phyloP scores from a whole-genome alignment of 2,329 filamentous ascomycete species.

The Colletotrichum abscissum region DNA sequence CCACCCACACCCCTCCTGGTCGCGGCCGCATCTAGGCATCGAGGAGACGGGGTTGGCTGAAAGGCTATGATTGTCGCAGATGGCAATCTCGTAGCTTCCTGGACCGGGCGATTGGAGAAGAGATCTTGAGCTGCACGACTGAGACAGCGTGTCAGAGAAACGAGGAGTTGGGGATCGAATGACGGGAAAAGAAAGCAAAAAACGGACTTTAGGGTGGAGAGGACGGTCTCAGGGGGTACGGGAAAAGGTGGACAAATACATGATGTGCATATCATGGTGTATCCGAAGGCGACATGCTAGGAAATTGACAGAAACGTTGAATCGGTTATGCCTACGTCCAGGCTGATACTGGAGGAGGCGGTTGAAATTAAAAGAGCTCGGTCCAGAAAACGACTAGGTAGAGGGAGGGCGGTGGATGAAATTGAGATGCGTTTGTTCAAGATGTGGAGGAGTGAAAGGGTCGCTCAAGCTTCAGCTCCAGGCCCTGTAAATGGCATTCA shows the following conservation, averaged over 20 bases:
- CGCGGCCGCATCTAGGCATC: background rate
- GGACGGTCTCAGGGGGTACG: background rate
- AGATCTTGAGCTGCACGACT: constrained; percentile 30
- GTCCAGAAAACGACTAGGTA: too few relatives aligned
- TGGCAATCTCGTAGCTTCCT: constrained; percentile 8
- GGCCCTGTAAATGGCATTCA: too few relatives aligned
- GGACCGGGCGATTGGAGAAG: background rate
- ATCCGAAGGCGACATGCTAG: background rate
- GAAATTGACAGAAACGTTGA: too few relatives aligned
- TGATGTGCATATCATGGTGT: constrained; percentile 16
- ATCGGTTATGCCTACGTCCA: too few relatives aligned
- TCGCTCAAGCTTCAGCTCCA: too few relatives aligned
- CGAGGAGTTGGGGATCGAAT: constrained; percentile 10
- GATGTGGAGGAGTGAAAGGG: too few relatives aligned
- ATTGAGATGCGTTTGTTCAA: too few relatives aligned
- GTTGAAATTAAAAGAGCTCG: too few relatives aligned
- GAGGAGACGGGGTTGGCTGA: constrained; percentile 5
- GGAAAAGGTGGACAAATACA: background rate
- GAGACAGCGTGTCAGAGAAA: constrained; percentile 35
- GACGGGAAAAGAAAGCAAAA: constrained; percentile 23
- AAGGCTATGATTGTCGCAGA: constrained; percentile 12
- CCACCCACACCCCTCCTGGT: background rate
- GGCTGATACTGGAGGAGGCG: too few relatives aligned
- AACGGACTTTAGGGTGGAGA: constrained; percentile 9
- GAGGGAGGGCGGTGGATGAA: too few relatives aligned